Evolutionary conservation across 2,329 filamentous ascomycete species (phyloP).

Genomic region (Penicillium olsonii): DNA sequence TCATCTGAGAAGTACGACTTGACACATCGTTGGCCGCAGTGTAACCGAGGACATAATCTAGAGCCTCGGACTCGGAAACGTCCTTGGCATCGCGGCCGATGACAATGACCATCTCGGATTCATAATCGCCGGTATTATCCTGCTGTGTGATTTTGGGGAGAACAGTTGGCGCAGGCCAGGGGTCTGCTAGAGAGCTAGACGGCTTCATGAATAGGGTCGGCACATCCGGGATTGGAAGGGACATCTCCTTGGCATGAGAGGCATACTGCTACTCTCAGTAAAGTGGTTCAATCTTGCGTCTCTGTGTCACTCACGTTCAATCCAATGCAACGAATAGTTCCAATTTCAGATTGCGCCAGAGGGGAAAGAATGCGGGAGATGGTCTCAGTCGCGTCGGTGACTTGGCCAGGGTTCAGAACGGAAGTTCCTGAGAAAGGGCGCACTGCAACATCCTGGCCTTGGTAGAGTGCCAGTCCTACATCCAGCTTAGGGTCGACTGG

Average conservation of each 20-base stretch:
- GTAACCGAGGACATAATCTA: conserved; percentile 65
- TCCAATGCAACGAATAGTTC: conserved; percentile 61
- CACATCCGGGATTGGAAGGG: conserved; percentile 54
- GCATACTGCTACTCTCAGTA: conserved; percentile 41
- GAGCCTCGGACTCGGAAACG: conserved; percentile 57
- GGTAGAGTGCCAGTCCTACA: conserved; percentile 58
- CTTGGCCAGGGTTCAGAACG: conserved; percentile 55
- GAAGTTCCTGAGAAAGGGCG: conserved; percentile 61
- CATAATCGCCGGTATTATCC: conserved; percentile 60
- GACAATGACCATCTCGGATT: conserved; percentile 60
- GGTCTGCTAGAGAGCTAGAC: conserved; percentile 55
- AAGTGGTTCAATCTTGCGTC: neutral
- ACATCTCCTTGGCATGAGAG: conserved; percentile 55
- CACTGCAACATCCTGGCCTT: conserved; percentile 59
- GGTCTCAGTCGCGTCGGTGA: conserved; percentile 46
- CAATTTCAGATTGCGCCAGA: conserved; percentile 51
- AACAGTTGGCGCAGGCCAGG: conserved; percentile 52
- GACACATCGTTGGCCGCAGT: conserved; percentile 66
- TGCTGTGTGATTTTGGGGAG: conserved; percentile 57
- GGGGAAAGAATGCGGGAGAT: conserved; percentile 53
- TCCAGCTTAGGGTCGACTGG: conserved; percentile 56
- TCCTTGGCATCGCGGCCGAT: conserved; percentile 57
- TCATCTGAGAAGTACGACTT: conserved; percentile 58
- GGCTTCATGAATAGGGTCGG: conserved; percentile 64
- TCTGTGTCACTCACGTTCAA: conserved; percentile 48